A percentile compares a stretch with the other conserved stretches of the same genome.
These are phyloP conservation scores for Colletotrichum sp. DNA, from an alignment of 2,329 filamentous ascomycete species.

Conservation along the genomic window DNA sequence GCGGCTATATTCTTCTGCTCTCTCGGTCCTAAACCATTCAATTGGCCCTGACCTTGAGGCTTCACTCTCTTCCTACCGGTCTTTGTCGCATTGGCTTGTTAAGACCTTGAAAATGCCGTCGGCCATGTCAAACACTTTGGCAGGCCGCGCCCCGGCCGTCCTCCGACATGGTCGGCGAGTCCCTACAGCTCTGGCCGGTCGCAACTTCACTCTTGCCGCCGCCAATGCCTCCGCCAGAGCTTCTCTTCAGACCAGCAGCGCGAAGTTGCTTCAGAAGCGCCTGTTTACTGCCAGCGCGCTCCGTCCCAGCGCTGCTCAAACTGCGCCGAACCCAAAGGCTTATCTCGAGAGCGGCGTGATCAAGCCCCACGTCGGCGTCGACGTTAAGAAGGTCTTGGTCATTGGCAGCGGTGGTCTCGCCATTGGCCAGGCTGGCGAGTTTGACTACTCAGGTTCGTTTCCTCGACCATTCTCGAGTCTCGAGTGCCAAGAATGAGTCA, in stretches of 20 bases:
- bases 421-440: conserved; percentile 97
- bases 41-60: conserved; percentile 22
- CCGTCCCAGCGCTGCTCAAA: conserved; percentile 57
- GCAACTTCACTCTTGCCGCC: conserved; percentile 46
- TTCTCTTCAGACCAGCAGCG: conserved; percentile 35
- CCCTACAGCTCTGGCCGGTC: conserved; percentile 47
- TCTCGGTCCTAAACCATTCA: conserved; percentile 22
- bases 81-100: conserved; percentile 2
- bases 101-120: conserved; percentile 38
- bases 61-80: background rate
- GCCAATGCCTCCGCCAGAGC: conserved; percentile 36
- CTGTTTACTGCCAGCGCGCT: conserved; percentile 52
- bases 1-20: conserved; percentile 14
- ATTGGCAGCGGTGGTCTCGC: conserved; percentile 95
- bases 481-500: conserved; percentile 12
- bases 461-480: background rate
- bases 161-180: conserved; percentile 60
- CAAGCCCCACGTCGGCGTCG: conserved; percentile 77
- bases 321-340: conserved; percentile 81
- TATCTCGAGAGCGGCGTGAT: conserved; percentile 90
- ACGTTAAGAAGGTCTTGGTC: conserved; percentile 96
- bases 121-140: conserved; percentile 48
- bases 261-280: conserved; percentile 47
- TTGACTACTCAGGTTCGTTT: conserved; percentile 92
- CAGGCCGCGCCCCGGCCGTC: conserved; percentile 62